Evolutionary conservation across 2,329 filamentous ascomycete genomes (phyloP).

Genomic region (Teratosphaeria epicoccoides): DNA sequence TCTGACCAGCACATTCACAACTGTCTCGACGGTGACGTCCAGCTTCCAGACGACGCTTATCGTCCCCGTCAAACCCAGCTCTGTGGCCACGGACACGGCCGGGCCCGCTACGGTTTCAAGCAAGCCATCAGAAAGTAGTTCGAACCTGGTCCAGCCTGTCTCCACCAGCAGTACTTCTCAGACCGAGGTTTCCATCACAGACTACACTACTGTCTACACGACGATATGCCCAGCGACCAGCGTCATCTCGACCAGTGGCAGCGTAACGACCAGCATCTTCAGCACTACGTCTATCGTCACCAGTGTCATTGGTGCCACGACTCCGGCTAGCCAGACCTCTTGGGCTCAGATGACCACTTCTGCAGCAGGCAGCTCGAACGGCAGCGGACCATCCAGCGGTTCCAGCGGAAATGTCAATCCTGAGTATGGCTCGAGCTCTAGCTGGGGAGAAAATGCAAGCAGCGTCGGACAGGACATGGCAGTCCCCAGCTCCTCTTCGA

Average conservation of each 20-base stretch:
- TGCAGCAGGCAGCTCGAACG: not conserved
- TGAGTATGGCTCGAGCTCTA: not conserved
- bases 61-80: not conserved
- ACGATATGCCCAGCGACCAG: not conserved
- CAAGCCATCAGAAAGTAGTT: constrained; percentile 2
- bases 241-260: not conserved
- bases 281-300: not conserved
- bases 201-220: not conserved
- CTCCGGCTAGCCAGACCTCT: not conserved
- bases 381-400: not conserved
- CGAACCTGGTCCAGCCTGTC: not conserved
- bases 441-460: not conserved
- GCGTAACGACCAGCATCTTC: not conserved
- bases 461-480: not conserved
- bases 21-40: constrained; percentile 9
- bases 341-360: not conserved
- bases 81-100: not conserved
- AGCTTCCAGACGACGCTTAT: not conserved
- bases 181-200: not conserved
- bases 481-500: not conserved
- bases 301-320: not conserved
- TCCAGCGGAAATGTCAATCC: not conserved
- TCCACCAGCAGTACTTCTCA: not conserved
- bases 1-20: constrained; percentile 6
- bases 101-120: constrained; percentile 6